phyloP scores from a whole-genome alignment of 169 alveolate species.

The Cryptosporidium parvum region DNA sequence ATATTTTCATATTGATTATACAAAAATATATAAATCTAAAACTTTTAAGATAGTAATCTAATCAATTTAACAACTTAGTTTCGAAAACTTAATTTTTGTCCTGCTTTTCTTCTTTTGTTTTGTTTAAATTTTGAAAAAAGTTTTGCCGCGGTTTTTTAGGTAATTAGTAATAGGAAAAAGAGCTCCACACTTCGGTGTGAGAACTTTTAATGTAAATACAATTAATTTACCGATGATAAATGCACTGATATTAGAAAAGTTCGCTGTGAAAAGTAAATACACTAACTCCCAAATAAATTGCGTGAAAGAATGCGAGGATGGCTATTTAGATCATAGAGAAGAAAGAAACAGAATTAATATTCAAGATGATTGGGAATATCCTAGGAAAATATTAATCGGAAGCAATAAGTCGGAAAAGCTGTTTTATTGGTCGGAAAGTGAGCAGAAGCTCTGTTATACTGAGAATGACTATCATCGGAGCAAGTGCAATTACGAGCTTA shows the following conservation, averaged over 20 bases:
- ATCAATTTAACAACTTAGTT: neutral
- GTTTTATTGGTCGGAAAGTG: slow-evolving; percentile 34
- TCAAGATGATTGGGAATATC: slow-evolving; percentile 16
- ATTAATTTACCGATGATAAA: slow-evolving; percentile 22
- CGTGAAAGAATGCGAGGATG: neutral
- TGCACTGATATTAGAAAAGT: slow-evolving; percentile 50
- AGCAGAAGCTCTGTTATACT: neutral
- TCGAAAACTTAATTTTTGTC: neutral
- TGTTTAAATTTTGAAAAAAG: neutral
- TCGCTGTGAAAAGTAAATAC: neutral
- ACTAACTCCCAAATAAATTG: neutral
- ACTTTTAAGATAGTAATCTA: neutral
- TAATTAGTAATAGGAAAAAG: neutral
- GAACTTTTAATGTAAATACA: slow-evolving; percentile 4
- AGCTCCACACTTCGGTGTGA: slow-evolving; percentile 46
- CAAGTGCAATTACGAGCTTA: neutral
- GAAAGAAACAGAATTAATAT: neutral
- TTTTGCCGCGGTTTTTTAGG: neutral
- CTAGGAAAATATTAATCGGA: slow-evolving; percentile 15
- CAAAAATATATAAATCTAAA: neutral
- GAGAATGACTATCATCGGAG: neutral
- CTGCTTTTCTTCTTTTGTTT: neutral
- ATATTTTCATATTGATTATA: neutral
- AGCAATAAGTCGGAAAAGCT: neutral
- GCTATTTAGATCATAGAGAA: neutral